A percentile compares a stretch with the other conserved stretches of the same genome.
These are phyloP conservation scores for Cutaneotrichosporon sp. DNA, from an alignment of 1,284 basidiomycete species.

Conservation along the genomic window DNA sequence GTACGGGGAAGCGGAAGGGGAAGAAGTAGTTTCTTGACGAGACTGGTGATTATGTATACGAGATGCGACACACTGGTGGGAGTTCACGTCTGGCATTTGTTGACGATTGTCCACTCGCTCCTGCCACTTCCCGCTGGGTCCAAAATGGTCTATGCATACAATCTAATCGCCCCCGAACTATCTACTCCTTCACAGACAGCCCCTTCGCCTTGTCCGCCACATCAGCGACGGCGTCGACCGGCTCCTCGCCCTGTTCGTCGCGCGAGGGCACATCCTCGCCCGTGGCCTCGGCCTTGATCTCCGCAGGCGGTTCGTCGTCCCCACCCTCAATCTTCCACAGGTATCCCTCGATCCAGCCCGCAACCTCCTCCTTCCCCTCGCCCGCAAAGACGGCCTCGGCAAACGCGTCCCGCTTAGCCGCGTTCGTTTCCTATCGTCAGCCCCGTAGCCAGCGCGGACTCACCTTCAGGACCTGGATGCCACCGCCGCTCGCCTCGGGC, in stretches of 20 bases:
- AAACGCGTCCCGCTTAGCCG: slow-evolving; percentile 43
- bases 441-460: slow-evolving; percentile 9
- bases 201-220: background rate
- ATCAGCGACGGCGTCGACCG: slow-evolving; percentile 8
- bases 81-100: too few relatives aligned
- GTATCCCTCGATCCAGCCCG: slow-evolving; percentile 49
- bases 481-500: slow-evolving; percentile 44
- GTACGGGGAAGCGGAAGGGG: slow-evolving; percentile 5
- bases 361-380: slow-evolving; percentile 49
- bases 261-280: slow-evolving; percentile 6
- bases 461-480: slow-evolving; percentile 43
- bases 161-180: background rate
- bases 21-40: slow-evolving; percentile 8
- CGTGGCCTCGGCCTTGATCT: slow-evolving; percentile 8
- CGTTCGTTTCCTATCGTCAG: slow-evolving; percentile 39
- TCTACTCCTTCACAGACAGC: background rate
- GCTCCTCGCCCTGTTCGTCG: slow-evolving; percentile 18
- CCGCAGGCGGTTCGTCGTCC: too few relatives aligned
- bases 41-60: background rate
- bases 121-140: too few relatives aligned
- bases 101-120: too few relatives aligned
- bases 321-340: slow-evolving; percentile 37
- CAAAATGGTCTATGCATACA: too few relatives aligned
- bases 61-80: too few relatives aligned
- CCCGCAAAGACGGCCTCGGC: slow-evolving; percentile 44